These are phyloP conservation scores for Datura wrightii DNA, from an alignment of 257 asterid genomes.

Conservation along the genomic window DNA sequence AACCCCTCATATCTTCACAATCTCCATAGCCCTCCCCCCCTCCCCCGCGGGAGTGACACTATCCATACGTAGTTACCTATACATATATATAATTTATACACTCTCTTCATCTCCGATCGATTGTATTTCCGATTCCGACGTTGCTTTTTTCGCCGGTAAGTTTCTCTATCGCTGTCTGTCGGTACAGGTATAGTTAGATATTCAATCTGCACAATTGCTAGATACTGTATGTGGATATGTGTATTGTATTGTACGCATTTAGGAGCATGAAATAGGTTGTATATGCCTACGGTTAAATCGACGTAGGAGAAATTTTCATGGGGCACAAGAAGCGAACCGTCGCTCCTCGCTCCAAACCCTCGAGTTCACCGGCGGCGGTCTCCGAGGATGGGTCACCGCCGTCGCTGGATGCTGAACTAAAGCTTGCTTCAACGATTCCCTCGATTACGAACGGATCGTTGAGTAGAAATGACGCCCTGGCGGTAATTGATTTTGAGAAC, in stretches of 20 bases:
- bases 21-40: not conserved
- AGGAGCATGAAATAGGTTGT: not conserved
- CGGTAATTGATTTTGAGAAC: not conserved
- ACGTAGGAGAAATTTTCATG: conserved; percentile 34
- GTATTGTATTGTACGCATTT: not conserved
- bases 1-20: not conserved
- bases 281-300: conserved; percentile 41
- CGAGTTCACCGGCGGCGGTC: conserved; percentile 37
- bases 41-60: not conserved
- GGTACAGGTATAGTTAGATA: not conserved
- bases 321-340: conserved; percentile 58
- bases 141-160: conserved; percentile 16
- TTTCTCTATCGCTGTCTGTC: not conserved
- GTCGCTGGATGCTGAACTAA: not conserved
- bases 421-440: not conserved
- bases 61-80: conserved; percentile 6
- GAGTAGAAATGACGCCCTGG: not conserved
- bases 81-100: not conserved
- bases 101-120: not conserved
- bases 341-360: conserved; percentile 52
- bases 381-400: conserved; percentile 12
- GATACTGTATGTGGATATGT: conserved; percentile 8
- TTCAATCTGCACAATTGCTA: not conserved
- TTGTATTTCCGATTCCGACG: conserved; percentile 16
- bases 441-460: conserved; percentile 3